phyloP scores from a whole-genome alignment of 2,329 filamentous ascomycete species.

The Diplocarpon mali region DNA sequence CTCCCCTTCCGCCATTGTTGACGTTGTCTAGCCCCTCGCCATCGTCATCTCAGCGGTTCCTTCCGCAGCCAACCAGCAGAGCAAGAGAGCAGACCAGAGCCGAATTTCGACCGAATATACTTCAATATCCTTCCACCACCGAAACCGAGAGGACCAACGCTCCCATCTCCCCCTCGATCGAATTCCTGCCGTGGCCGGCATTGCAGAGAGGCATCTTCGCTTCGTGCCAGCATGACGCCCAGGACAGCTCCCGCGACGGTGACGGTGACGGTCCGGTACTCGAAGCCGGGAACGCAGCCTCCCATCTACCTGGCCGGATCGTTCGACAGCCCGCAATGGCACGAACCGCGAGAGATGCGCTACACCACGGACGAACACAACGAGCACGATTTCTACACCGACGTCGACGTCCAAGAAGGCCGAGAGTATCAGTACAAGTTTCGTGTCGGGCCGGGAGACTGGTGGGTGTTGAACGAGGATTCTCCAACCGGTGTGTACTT shows the following conservation, averaged over 20 bases:
- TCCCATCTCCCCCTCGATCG: no score
- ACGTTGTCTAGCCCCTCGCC: no score
- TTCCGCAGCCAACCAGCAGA: no score
- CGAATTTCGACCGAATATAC: no score
- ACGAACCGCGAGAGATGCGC: slow-evolving; percentile 52
- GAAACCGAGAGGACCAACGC: no score
- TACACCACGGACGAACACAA: slow-evolving; percentile 37
- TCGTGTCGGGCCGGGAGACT: slow-evolving; percentile 52
- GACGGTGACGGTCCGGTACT: slow-evolving; percentile 40
- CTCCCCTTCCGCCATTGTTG: no score
- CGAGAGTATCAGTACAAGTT: slow-evolving; percentile 67
- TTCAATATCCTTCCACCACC: no score
- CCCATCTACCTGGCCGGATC: slow-evolving; percentile 62
- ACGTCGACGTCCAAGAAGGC: slow-evolving; percentile 42
- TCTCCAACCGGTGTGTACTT: slow-evolving; percentile 42
- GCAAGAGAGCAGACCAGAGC: no score
- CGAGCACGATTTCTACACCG: slow-evolving; percentile 47
- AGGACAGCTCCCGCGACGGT: slow-evolving; percentile 1
- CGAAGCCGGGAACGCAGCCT: slow-evolving; percentile 46
- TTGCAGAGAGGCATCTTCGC: no score
- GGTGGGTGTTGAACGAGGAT: slow-evolving; percentile 58
- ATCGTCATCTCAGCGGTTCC: no score
- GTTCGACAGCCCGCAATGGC: slow-evolving; percentile 57
- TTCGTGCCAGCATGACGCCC: slow-evolving; percentile 11
- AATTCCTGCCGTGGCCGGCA: no score